Conservation (phyloP, 257 asterid genomes). For the Cordia subcordata region DNA sequence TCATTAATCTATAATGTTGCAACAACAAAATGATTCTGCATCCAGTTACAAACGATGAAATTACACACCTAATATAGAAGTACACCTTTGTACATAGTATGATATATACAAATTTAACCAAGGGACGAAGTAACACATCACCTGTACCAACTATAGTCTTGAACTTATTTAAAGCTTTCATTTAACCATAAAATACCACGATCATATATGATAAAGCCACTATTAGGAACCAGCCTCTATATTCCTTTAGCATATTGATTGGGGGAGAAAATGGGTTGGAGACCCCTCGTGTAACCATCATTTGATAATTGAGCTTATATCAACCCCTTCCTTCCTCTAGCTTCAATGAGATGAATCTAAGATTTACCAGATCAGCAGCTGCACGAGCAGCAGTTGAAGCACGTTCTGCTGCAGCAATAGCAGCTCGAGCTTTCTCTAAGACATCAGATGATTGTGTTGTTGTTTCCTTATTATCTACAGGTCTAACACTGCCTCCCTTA, state of each 20-base stretch:
- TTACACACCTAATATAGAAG: background rate
- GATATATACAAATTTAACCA: background rate
- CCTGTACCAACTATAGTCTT: too few species aligned
- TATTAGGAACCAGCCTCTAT: too few species aligned
- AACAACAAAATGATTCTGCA: too few species aligned
- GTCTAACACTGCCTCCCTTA: slow-evolving; percentile 18
- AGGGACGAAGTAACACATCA: background rate
- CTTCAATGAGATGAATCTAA: slow-evolving; percentile 27
- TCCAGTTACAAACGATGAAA: too few species aligned
- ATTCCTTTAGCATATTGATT: too few species aligned
- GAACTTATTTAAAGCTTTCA: too few species aligned
- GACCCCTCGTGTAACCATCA: too few species aligned
- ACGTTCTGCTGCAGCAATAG: slow-evolving; percentile 89
- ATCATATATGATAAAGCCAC: too few species aligned
- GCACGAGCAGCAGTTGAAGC: slow-evolving; percentile 93
- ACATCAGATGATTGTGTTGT: slow-evolving; percentile 42
- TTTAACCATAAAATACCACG: too few species aligned
- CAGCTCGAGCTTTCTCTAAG: slow-evolving; percentile 64
- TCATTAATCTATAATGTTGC: too few species aligned
- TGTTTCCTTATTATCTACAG: slow-evolving; percentile 24
- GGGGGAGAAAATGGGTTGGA: too few species aligned
- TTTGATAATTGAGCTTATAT: too few species aligned
- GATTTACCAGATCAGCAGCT: slow-evolving; percentile 70
- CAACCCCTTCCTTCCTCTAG: slow-evolving; percentile 27
- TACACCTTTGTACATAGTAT: background rate